Evolutionary conservation across 2,329 filamentous ascomycete species (phyloP).

Genomic region (Coniochaeta pulveracea): DNA sequence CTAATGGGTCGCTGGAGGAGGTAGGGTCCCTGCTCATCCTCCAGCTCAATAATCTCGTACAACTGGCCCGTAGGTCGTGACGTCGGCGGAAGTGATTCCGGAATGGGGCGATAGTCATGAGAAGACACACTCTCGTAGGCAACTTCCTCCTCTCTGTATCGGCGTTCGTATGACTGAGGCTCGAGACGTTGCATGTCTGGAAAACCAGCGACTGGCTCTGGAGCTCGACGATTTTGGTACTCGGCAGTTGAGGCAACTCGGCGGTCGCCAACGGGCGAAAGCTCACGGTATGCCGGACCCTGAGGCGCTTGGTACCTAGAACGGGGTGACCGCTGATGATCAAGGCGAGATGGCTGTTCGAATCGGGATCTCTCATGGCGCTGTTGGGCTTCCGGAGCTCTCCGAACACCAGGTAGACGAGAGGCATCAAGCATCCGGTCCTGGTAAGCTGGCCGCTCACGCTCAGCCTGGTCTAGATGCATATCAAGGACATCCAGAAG

Average conservation of each 20-base stretch:
- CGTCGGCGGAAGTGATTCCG: conserved; percentile 14
- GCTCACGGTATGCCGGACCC: too few relatives aligned
- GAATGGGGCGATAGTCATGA: conserved; percentile 11
- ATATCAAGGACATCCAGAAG: conserved; percentile 15
- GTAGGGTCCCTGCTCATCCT: conserved; percentile 32
- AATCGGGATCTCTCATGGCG: not conserved
- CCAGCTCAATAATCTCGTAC: conserved; percentile 34
- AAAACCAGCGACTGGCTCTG: too few relatives aligned
- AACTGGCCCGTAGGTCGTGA: conserved; percentile 13
- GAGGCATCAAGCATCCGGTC: too few relatives aligned
- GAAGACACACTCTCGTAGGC: not conserved
- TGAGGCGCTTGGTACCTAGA: not conserved
- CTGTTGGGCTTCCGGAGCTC: not conserved
- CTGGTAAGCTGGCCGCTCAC: too few relatives aligned
- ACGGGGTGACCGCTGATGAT: not conserved
- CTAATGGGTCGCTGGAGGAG: conserved; percentile 28
- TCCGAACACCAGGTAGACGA: too few relatives aligned
- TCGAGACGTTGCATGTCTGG: too few relatives aligned
- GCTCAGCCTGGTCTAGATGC: conserved; percentile 13
- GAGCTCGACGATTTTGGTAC: too few relatives aligned
- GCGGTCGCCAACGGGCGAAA: too few relatives aligned
- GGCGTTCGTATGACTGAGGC: not conserved
- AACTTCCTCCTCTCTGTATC: not conserved
- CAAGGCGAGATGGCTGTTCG: not conserved
- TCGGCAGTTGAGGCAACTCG: too few relatives aligned